Percentiles rank a stretch among this genome's conserved stretches.
Conservation (phyloP, 768 basidiomycete species). For the Termitomyces sp. region DNA sequence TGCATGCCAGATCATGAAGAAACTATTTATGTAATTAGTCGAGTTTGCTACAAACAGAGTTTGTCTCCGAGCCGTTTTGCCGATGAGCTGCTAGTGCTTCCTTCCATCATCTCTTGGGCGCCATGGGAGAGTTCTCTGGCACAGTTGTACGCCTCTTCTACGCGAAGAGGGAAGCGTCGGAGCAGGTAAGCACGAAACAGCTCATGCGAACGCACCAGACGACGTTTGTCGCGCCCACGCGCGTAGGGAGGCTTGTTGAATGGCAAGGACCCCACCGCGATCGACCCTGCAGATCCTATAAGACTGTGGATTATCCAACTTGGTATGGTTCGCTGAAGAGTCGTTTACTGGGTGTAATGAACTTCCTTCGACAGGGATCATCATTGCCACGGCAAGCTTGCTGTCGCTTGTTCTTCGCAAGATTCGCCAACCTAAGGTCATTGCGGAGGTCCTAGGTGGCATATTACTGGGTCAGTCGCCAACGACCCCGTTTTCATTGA, state of each 20-base stretch:
- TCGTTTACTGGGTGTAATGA: neutral
- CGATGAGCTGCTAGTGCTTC: neutral
- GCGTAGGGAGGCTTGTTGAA: conserved; percentile 67
- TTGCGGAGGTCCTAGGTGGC: conserved; percentile 81
- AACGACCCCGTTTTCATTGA: conserved; percentile 34
- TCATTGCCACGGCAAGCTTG: conserved; percentile 73
- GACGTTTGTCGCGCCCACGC: neutral
- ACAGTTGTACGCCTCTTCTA: conserved; percentile 31
- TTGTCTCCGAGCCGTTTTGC: neutral
- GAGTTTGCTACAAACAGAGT: neutral
- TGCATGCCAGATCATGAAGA: neutral
- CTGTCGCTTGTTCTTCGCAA: conserved; percentile 69
- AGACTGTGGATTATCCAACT: conserved; percentile 77
- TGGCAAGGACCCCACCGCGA: conserved; percentile 66
- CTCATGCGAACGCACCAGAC: neutral
- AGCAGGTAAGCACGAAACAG: conserved; percentile 26
- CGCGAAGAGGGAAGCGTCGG: conserved; percentile 27
- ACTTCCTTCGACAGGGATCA: conserved; percentile 52
- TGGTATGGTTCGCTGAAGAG: conserved; percentile 34
- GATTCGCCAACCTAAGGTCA: conserved; percentile 81
- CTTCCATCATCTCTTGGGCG: neutral
- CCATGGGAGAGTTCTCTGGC: conserved; percentile 35
- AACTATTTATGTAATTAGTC: neutral
- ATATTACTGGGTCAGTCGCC: conserved; percentile 70
- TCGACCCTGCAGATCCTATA: conserved; percentile 65